phyloP scores from a whole-genome alignment of 768 basidiomycete species.

The Termitomyces sp. region DNA sequence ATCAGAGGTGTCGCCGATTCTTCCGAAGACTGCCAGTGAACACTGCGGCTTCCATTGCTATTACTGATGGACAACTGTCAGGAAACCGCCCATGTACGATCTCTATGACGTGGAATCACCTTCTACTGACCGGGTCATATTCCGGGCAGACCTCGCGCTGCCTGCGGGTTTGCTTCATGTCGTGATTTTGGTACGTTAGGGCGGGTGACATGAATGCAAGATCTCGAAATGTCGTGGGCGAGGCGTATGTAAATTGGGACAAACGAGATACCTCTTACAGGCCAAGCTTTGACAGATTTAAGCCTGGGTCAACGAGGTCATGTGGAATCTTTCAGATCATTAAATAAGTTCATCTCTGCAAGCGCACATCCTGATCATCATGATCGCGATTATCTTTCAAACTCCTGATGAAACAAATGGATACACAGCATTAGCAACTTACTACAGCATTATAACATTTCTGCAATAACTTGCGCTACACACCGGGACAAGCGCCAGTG shows the following conservation, averaged over 20 bases:
- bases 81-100: background rate
- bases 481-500: background rate
- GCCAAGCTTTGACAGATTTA: slow-evolving; percentile 1
- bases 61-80: slow-evolving; percentile 11
- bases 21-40: slow-evolving; percentile 22
- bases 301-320: slow-evolving; percentile 6
- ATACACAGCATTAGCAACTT: background rate
- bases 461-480: background rate
- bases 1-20: slow-evolving; percentile 11
- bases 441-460: background rate
- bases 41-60: slow-evolving; percentile 19
- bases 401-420: slow-evolving; percentile 1
- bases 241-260: slow-evolving; percentile 4
- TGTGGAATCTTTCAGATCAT: slow-evolving; percentile 9
- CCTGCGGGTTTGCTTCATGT: background rate
- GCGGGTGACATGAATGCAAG: slow-evolving; percentile 3
- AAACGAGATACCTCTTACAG: background rate
- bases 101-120: slow-evolving; percentile 24
- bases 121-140: slow-evolving; percentile 38
- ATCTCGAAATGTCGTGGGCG: slow-evolving; percentile 8
- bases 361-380: background rate
- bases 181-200: background rate
- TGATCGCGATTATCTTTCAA: background rate
- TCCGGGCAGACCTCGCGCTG: slow-evolving; percentile 35
- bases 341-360: background rate